Evolutionary conservation across 2,329 filamentous ascomycete species (phyloP).

Genomic region (Ophiostoma triangulosporum): DNA sequence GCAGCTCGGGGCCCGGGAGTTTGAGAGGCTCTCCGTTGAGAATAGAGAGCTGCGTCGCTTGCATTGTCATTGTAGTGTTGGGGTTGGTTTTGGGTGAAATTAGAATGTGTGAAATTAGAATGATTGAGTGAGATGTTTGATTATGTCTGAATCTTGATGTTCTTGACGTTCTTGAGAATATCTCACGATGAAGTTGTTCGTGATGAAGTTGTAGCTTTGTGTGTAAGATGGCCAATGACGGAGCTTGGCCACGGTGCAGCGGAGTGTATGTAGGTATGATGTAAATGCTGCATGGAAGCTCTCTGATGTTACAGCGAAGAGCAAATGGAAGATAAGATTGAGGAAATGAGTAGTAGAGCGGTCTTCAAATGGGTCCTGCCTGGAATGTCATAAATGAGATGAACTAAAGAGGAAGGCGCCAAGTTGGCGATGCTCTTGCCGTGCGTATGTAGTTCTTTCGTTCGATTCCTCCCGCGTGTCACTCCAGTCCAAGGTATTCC

Average conservation of each 20-base stretch:
- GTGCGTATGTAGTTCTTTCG: too few relatives aligned
- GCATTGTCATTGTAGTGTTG: neutral
- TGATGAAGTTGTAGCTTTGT: neutral
- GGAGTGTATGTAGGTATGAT: neutral
- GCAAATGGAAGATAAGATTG: neutral
- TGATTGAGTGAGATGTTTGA: too few relatives aligned
- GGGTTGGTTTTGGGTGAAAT: neutral
- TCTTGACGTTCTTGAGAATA: too few relatives aligned
- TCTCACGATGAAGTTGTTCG: neutral
- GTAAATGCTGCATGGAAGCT: neutral
- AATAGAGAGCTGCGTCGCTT: slow-evolving; percentile 24
- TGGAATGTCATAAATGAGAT: neutral
- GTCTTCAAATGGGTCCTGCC: neutral
- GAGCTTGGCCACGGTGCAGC: too few relatives aligned
- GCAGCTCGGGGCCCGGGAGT: slow-evolving; percentile 30
- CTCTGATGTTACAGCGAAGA: neutral
- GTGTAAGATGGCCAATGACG: neutral
- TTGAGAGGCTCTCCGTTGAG: slow-evolving; percentile 30
- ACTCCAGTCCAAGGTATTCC: neutral
- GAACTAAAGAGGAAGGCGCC: neutral
- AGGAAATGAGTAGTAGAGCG: neutral
- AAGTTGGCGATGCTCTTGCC: neutral
- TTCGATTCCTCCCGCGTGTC: neutral
- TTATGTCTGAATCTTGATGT: too few relatives aligned
- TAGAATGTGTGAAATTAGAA: neutral